A percentile compares a stretch with the other conserved stretches of the same genome.
phyloP scores from a whole-genome alignment of 495 filamentous ascomycete genomes.

The Penicillium turbatum region DNA sequence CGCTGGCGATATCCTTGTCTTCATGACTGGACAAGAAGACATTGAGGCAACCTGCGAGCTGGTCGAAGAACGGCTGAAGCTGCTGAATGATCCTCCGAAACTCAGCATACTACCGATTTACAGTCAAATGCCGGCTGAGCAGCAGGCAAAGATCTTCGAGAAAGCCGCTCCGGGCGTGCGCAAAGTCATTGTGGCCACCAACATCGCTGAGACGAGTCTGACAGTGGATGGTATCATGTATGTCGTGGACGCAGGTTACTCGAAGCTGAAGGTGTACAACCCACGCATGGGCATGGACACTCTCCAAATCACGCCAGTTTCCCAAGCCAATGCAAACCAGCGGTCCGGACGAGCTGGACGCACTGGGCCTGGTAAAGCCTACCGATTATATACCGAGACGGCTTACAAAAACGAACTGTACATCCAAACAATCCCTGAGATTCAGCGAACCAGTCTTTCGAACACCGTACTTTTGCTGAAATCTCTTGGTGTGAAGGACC shows the following conservation, averaged over 20 bases:
- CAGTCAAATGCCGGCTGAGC: conserved; percentile 97
- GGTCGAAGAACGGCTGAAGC: conserved; percentile 79
- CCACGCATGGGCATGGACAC: conserved; percentile 99
- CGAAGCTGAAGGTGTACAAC: conserved; percentile 98
- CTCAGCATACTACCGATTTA: conserved; percentile 96
- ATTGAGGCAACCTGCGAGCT: conserved; percentile 96
- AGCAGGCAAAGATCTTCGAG: conserved; percentile 98
- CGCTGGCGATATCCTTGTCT: conserved; percentile 89
- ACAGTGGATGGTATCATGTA: conserved; percentile 99
- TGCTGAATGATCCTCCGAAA: conserved; percentile 91
- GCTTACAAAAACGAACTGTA: conserved; percentile 97
- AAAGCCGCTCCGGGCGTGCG: conserved; percentile 82
- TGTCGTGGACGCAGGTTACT: conserved; percentile 93
- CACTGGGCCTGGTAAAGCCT: conserved; percentile 94
- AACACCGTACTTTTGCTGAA: conserved; percentile 95
- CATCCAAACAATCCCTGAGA: conserved; percentile 96
- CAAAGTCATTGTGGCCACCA: conserved; percentile 97
- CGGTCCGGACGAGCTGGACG: conserved; percentile 90
- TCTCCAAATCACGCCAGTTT: conserved; percentile 95
- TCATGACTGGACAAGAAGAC: conserved; percentile 99
- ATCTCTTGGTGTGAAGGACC: conserved; percentile 87
- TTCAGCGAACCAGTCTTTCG: conserved; percentile 91
- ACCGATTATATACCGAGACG: conserved; percentile 87
- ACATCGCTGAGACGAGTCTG: conserved; percentile 96
- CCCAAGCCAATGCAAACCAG: conserved; percentile 92